Evolutionary conservation across 1,139 yeast genomes (phyloP).

Genomic region (Hanseniaspora sp.): DNA sequence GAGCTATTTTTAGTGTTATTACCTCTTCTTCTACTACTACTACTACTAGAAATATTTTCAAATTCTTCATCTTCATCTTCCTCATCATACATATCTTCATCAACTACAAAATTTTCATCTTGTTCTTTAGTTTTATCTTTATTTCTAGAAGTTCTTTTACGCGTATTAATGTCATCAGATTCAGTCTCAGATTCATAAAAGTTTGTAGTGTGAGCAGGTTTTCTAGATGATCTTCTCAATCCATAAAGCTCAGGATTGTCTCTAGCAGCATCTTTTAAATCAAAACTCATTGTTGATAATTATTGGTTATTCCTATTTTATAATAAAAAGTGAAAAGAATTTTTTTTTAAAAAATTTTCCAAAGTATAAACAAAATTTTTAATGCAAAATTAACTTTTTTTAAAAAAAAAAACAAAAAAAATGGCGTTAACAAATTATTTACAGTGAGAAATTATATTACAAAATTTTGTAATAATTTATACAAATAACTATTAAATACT

Average conservation of each 20-base stretch:
- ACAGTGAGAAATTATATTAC: too few relatives aligned
- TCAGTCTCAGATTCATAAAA: constrained; percentile 31
- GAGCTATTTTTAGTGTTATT: constrained; percentile 19
- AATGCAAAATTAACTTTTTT: too few relatives aligned
- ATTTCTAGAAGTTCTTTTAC: constrained; percentile 15
- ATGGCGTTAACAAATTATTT: too few relatives aligned
- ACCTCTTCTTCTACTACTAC: constrained; percentile 3
- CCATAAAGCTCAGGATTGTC: constrained; percentile 86
- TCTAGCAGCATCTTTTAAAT: constrained; percentile 31
- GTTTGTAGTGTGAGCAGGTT: constrained; percentile 41
- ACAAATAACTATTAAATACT: too few relatives aligned
- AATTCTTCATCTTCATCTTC: constrained; percentile 32
- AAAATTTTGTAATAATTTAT: too few relatives aligned
- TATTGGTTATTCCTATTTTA: too few relatives aligned
- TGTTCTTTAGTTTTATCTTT: constrained; percentile 18
- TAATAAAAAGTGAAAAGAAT: too few relatives aligned
- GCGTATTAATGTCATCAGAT: constrained; percentile 29
- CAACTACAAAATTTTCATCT: constrained; percentile 27
- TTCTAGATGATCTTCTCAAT: constrained; percentile 73
- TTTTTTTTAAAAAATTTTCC: too few relatives aligned
- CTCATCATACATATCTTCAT: constrained; percentile 43
- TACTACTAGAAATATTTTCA: constrained; percentile 24
- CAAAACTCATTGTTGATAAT: constrained; percentile 15
- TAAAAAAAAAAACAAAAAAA: too few relatives aligned
- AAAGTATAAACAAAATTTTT: too few relatives aligned